These are phyloP conservation scores for Tuber microsphaerosporum DNA, from an alignment of 495 filamentous ascomycete species.

Conservation along the genomic window DNA sequence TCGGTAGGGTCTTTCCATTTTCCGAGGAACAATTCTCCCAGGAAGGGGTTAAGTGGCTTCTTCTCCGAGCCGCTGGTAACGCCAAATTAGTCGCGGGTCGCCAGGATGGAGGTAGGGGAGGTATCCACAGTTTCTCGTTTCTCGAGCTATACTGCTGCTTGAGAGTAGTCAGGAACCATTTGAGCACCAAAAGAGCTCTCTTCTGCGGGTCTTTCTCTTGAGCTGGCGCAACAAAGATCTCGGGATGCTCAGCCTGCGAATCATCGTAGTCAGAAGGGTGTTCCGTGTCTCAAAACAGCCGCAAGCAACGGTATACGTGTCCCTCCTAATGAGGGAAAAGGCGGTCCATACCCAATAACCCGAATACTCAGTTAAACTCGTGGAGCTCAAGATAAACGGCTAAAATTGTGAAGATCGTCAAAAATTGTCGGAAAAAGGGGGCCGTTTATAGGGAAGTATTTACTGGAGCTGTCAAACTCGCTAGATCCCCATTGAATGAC, in stretches of 20 bases:
- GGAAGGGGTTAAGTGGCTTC: constrained; percentile 87
- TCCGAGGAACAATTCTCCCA: constrained; percentile 85
- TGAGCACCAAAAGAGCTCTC: constrained; percentile 78
- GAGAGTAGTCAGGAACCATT: constrained; percentile 94
- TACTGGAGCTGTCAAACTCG: constrained; percentile 77
- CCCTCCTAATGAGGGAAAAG: constrained; percentile 10
- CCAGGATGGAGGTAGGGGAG: background rate
- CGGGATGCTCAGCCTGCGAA: constrained; percentile 66
- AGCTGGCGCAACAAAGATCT: constrained; percentile 77
- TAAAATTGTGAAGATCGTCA: constrained; percentile 11
- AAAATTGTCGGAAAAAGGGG: constrained; percentile 9
- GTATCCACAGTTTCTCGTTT: constrained; percentile 61
- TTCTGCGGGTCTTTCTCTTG: constrained; percentile 73
- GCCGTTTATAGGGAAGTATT: constrained; percentile 6
- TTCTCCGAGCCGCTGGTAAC: constrained; percentile 68
- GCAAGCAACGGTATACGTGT: background rate
- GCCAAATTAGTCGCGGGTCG: constrained; percentile 14
- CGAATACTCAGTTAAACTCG: constrained; percentile 86
- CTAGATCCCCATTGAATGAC: constrained; percentile 92
- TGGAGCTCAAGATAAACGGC: constrained; percentile 88
- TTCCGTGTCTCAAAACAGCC: background rate
- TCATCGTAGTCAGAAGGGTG: constrained; percentile 12
- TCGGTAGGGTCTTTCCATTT: constrained; percentile 68
- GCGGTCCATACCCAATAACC: constrained; percentile 67
- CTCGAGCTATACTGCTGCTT: constrained; percentile 90